Base-by-base conservation (phyloP, 1,284 basidiomycete genomes). In the Mycena sp. region DNA sequence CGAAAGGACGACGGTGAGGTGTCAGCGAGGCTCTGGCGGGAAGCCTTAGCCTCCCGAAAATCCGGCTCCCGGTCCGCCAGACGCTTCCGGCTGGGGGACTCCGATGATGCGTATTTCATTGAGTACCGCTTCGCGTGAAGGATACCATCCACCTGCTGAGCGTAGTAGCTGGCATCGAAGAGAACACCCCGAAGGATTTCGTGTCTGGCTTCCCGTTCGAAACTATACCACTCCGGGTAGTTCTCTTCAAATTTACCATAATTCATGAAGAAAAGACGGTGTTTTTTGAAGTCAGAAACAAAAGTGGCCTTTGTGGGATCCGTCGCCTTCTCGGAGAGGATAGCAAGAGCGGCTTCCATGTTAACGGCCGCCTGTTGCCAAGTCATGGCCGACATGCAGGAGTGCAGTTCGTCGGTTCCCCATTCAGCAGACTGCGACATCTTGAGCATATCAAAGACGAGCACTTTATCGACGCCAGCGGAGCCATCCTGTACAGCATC, bases 161-260 rank as follows among this genome's bases (percentile, higher is more conserved):
- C 7, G 48, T 58, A 58, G 14, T 58, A 58, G 21, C 28, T 49
- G 1, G n/a, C 19, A 12, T 44, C 23, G 25, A 58, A 58, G 17
- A 51, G 10, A 6, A 10, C 1, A 3, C 57, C 57, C 6, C 7
- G 23, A 30, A 48, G 40, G 50, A n/a, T n/a, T n/a, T n/a, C n/a
- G n/a, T n/a, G n/a, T n/a, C n/a, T n/a, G n/a, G n/a, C n/a, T n/a
- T n/a, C 48, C 9, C 41, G 4, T 25, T 58, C 57, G 21, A 58
- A 58, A 3, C 12, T 0, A 7, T 58, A 58, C 57, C 49, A 58
- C 23, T 19, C 40, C 0, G 16, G 4, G 11, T 44, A 58, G 12
- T 43, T 58, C 14, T 58, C 49, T 16, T 58, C 57, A 11, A 58
- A 58, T 25, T 45, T 58, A 1, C 6, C 19, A n/a, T 51, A 51